Percentiles rank a stretch among this genome's conserved stretches.
These are phyloP conservation scores for Patellifolia procumbens DNA, from an alignment of 179 eudicot species.

Conservation along the genomic window DNA sequence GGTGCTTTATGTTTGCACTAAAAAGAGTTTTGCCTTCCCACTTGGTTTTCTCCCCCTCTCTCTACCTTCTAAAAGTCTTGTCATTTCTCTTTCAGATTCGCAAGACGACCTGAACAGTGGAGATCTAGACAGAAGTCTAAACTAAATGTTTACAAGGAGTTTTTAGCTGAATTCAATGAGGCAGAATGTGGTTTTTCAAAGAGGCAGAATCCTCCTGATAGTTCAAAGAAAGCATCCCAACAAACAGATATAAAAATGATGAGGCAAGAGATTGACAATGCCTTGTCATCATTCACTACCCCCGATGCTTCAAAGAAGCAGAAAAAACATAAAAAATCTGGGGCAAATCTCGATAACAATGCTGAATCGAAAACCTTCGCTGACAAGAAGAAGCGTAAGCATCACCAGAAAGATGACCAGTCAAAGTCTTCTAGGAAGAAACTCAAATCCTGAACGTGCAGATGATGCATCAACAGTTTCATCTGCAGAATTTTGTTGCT, in stretches of 20 bases:
- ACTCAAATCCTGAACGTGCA: conserved; percentile 29
- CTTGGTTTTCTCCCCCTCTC: background rate
- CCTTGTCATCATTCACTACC: conserved; percentile 38
- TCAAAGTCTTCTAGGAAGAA: conserved; percentile 24
- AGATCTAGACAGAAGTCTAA: conserved; percentile 44
- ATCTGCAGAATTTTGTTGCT: background rate
- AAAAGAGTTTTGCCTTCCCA: background rate
- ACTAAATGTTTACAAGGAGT: conserved; percentile 44
- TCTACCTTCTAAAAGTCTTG: background rate
- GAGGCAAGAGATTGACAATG: conserved; percentile 75
- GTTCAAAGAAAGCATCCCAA: conserved; percentile 37
- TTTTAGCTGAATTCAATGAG: conserved; percentile 33
- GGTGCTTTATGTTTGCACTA: background rate
- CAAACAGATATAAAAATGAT: conserved; percentile 57
- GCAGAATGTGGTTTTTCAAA: conserved; percentile 20
- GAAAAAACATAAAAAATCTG: conserved; percentile 20
- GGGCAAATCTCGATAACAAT: conserved; percentile 4
- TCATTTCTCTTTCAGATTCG: conserved; percentile 31
- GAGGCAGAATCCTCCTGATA: conserved; percentile 35
- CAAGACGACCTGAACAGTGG: conserved; percentile 51
- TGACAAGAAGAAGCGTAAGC: conserved; percentile 38
- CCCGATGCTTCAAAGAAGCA: conserved; percentile 26
- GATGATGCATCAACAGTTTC: conserved; percentile 3
- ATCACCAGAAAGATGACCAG: conserved; percentile 32
- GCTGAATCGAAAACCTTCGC: conserved; percentile 12